phyloP scores from a whole-genome alignment of 2,329 filamentous ascomycete genomes.

The Trichoderma guizhouense region DNA sequence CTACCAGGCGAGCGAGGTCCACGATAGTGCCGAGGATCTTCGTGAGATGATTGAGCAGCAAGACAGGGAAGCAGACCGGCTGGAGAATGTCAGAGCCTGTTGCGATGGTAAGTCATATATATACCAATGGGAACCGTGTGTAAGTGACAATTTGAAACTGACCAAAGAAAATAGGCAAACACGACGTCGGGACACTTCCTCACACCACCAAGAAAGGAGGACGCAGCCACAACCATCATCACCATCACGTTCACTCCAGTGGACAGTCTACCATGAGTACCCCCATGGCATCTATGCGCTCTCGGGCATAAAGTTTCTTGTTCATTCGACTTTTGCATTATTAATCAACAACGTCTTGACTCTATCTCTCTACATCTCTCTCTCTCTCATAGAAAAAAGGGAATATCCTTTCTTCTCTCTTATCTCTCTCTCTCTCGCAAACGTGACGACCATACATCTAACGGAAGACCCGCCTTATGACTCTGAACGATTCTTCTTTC shows the following conservation, averaged over 20 bases:
- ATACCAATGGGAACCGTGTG: no score
- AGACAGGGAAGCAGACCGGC: slow-evolving; percentile 69
- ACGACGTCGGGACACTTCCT: slow-evolving; percentile 64
- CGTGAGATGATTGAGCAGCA: slow-evolving; percentile 75
- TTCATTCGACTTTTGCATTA: slow-evolving; percentile 14
- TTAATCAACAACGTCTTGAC: slow-evolving; percentile 19
- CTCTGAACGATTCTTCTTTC: slow-evolving; percentile 18
- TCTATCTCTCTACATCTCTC: neutral
- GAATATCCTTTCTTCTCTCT: neutral
- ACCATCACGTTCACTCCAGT: neutral
- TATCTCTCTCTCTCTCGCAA: neutral
- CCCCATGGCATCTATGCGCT: slow-evolving; percentile 35
- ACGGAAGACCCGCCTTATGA: slow-evolving; percentile 17
- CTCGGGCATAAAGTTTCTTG: slow-evolving; percentile 31
- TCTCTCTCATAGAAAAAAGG: neutral
- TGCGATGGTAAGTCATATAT: slow-evolving; percentile 76
- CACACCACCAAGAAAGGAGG: slow-evolving; percentile 45
- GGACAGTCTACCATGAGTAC: slow-evolving; percentile 36
- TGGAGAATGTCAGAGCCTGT: slow-evolving; percentile 95
- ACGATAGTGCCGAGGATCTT: slow-evolving; percentile 80
- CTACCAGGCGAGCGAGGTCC: slow-evolving; percentile 60
- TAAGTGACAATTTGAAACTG: neutral
- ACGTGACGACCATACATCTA: slow-evolving; percentile 9
- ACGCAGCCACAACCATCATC: slow-evolving; percentile 38
- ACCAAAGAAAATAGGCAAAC: slow-evolving; percentile 56